Evolutionary conservation across 2,329 filamentous ascomycete species (phyloP), one percentile per base, ranked within the genome.

Genomic region (Colletotrichum sp.): DNA sequence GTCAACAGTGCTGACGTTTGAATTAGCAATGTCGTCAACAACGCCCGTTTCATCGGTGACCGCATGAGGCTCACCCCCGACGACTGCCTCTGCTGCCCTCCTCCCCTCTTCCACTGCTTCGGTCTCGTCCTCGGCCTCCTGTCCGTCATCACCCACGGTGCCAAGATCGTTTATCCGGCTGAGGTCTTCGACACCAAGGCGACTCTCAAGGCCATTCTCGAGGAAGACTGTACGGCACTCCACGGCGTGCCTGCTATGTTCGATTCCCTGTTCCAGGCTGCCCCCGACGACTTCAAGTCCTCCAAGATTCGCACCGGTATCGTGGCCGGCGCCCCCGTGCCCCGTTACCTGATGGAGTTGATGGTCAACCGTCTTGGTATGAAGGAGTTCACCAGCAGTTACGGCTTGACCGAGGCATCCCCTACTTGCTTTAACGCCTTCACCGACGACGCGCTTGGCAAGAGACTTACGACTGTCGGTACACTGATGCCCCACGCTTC

Each of bases 231-330:
- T 81, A 96, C 94, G 0, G 94, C 93, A 0, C 86, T 96, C 1
- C 94, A 96, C 80, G 94, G 94, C 38, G 94, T 96, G 0, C 94
- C 94, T 0, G 94, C 94, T 70, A 96, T 96, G 94, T 95, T 95
- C 82, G 93, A 95, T 80, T 91, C 92, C 0, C 83, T 91, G 4
- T 86, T 91, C 76, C 85, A 90, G 21, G 85, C 87, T 18, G 82
- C 86, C 47, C 75, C 81, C 70, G 8, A 75, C 6, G 81, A 82
- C 67, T 86, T 87, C 78, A 82, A 84, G 75, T 87, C 85, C 78
- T 85, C 87, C 2, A 85, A 84, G 8, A 86, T 96, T 21, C 88
- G 94, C 38, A 96, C 94, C 0, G 94, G 94, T 9, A 95, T 95
- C 78, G 93, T 95, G 58, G 94, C 94, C 0, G 94, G 94, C 1